phyloP scores from a whole-genome alignment of 495 filamentous ascomycete genomes.

The Xylaria telfairii region DNA sequence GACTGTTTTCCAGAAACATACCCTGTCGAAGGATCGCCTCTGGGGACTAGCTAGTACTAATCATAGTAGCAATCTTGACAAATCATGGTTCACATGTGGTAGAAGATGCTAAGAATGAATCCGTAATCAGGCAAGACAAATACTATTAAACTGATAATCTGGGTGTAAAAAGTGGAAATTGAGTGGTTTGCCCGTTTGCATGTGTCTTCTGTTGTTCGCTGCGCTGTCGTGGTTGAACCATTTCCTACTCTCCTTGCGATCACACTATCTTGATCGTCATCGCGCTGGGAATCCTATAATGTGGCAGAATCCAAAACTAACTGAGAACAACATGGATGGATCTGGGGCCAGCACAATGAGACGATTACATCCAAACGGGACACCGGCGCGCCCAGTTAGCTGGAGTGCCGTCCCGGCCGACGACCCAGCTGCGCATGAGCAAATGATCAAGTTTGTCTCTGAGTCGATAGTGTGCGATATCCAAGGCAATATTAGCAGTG shows the following conservation, averaged over 20 bases:
- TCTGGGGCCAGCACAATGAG: slow-evolving; percentile 6
- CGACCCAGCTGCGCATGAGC: slow-evolving; percentile 24
- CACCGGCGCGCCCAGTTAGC: slow-evolving; percentile 19
- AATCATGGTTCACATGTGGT: slow-evolving; percentile 17
- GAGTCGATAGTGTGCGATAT: slow-evolving; percentile 25
- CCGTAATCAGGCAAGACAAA: not conserved
- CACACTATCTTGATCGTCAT: not conserved
- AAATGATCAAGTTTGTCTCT: slow-evolving; percentile 28
- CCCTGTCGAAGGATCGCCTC: slow-evolving; percentile 26
- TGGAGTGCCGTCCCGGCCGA: slow-evolving; percentile 26
- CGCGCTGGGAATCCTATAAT: not conserved
- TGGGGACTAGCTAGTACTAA: slow-evolving; percentile 21
- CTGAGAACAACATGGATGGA: not conserved
- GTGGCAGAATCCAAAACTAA: slow-evolving; percentile 1
- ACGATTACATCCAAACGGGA: slow-evolving; percentile 19
- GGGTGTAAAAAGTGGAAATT: slow-evolving; percentile 17
- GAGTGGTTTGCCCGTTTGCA: not conserved
- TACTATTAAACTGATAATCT: slow-evolving; percentile 21
- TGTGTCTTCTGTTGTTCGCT: slow-evolving; percentile 2
- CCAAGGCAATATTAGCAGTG: slow-evolving; percentile 24
- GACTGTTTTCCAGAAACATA: slow-evolving; percentile 25
- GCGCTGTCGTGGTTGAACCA: slow-evolving; percentile 1
- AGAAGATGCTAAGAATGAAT: slow-evolving; percentile 4
- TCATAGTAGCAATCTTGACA: slow-evolving; percentile 26
- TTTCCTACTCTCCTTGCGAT: not conserved